These are phyloP conservation scores for Phytophthora fragariae DNA, from an alignment of 352 stramenopile genomes.

Conservation along the genomic window DNA sequence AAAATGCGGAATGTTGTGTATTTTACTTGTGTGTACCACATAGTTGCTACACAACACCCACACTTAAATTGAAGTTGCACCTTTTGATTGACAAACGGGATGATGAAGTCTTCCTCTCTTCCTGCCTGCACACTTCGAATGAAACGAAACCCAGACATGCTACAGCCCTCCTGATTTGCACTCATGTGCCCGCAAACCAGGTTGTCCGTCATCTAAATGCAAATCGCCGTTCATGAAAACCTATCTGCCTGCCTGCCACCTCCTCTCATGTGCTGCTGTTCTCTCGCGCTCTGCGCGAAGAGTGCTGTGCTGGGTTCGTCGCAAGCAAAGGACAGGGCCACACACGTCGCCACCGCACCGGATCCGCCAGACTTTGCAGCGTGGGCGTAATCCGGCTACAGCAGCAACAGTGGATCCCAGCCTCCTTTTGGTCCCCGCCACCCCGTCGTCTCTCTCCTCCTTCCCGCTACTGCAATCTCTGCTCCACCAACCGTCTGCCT, in stretches of 20 bases:
- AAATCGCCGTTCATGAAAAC: constrained; percentile 45
- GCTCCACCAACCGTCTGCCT: constrained; percentile 21
- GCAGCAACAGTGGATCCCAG: constrained; percentile 4
- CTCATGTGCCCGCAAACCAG: constrained; percentile 17
- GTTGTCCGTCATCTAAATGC: constrained; percentile 44
- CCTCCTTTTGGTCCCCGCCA: constrained; percentile 16
- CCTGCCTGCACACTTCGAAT: constrained; percentile 2
- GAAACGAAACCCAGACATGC: constrained; percentile 17
- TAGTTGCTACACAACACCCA: neutral
- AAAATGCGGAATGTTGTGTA: constrained; percentile 3
- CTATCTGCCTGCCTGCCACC: constrained; percentile 29
- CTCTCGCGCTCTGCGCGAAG: constrained; percentile 20
- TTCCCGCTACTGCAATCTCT: constrained; percentile 15
- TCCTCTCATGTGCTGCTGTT: constrained; percentile 25
- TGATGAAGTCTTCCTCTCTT: neutral
- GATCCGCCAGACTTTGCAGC: constrained; percentile 19
- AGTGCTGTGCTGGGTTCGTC: constrained; percentile 19
- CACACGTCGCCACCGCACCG: neutral
- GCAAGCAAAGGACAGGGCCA: constrained; percentile 17
- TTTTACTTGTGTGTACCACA: neutral
- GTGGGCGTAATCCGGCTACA: constrained; percentile 10
- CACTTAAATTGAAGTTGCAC: neutral
- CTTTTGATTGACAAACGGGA: constrained; percentile 14
- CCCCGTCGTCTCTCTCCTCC: constrained; percentile 9
- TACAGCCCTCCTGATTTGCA: constrained; percentile 28